Percentiles rank a stretch among this genome's conserved stretches.
Evolutionary conservation across 2,329 filamentous ascomycete genomes (phyloP).

Genomic region (Cryphonectria parasitica): DNA sequence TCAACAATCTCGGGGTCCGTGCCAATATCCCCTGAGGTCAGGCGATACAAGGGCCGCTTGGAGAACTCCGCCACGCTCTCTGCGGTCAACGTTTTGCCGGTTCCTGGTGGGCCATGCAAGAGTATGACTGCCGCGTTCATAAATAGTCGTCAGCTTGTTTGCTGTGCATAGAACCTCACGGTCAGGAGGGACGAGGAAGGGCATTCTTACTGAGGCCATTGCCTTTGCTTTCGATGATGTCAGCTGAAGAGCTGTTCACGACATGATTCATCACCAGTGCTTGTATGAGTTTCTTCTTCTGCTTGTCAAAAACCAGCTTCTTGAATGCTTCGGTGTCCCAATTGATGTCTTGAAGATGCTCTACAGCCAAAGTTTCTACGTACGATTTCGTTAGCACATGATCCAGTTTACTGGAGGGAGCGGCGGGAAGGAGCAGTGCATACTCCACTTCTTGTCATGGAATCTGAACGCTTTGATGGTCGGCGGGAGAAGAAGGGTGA

Average conservation of each 20-base stretch:
- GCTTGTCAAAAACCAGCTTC: conserved; percentile 30
- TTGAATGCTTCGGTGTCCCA: conserved; percentile 34
- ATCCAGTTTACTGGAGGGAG: too few species aligned
- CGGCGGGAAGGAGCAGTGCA: not conserved
- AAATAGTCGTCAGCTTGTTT: not conserved
- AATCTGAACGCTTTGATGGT: conserved; percentile 10
- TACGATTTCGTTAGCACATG: not conserved
- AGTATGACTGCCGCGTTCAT: conserved; percentile 34
- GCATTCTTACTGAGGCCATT: conserved; percentile 34
- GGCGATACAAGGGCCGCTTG: conserved; percentile 40
- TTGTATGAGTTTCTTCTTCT: conserved; percentile 36
- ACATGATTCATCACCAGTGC: conserved; percentile 36
- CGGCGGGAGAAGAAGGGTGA: conserved; percentile 1
- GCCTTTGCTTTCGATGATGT: conserved; percentile 42
- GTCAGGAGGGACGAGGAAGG: not conserved
- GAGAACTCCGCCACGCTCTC: conserved; percentile 43
- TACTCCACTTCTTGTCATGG: conserved; percentile 13
- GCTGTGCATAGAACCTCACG: not conserved
- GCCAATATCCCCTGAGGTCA: conserved; percentile 44
- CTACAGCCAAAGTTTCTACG: conserved; percentile 19
- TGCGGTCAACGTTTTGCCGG: conserved; percentile 43
- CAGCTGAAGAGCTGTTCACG: conserved; percentile 34
- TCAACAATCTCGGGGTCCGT: conserved; percentile 38
- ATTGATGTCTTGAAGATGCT: conserved; percentile 30
- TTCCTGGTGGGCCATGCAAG: conserved; percentile 41